Conservation (phyloP, 495 filamentous ascomycete species). For the Trichoderma gamsii region DNA sequence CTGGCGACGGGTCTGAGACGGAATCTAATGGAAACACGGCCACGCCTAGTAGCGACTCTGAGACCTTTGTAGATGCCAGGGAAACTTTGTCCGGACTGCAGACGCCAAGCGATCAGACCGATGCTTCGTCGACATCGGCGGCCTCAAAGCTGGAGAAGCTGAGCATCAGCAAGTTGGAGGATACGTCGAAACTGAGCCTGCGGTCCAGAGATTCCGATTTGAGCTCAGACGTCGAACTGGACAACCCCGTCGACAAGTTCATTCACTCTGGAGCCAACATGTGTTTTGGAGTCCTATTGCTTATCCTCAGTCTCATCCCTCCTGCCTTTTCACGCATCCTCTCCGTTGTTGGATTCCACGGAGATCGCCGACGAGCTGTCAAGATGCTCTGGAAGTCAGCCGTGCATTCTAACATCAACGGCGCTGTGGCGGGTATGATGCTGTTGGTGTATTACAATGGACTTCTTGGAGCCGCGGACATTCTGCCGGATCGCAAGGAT, state of each 20-base stretch:
- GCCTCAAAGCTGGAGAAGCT: not conserved
- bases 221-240: constrained; percentile 42
- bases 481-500: constrained; percentile 59
- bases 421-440: constrained; percentile 77
- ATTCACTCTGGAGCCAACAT: constrained; percentile 82
- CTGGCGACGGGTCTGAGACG: constrained; percentile 17
- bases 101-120: constrained; percentile 2
- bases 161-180: not conserved
- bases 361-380: constrained; percentile 78
- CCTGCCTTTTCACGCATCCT: constrained; percentile 80
- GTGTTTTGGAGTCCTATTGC: constrained; percentile 78
- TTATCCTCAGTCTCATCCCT: constrained; percentile 85
- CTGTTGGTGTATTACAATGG: constrained; percentile 84
- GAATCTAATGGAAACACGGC: not conserved
- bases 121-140: not conserved
- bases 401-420: constrained; percentile 82
- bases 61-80: not conserved
- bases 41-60: not conserved
- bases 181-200: not conserved
- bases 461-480: constrained; percentile 78
- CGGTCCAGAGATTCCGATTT: not conserved
- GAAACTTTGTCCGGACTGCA: constrained; percentile 1
- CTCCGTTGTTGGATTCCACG: constrained; percentile 84
- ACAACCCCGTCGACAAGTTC: constrained; percentile 71
- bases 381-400: constrained; percentile 88